Conservation (phyloP, 2,329 filamentous ascomycete species). For the Mariannaea sp. region DNA sequence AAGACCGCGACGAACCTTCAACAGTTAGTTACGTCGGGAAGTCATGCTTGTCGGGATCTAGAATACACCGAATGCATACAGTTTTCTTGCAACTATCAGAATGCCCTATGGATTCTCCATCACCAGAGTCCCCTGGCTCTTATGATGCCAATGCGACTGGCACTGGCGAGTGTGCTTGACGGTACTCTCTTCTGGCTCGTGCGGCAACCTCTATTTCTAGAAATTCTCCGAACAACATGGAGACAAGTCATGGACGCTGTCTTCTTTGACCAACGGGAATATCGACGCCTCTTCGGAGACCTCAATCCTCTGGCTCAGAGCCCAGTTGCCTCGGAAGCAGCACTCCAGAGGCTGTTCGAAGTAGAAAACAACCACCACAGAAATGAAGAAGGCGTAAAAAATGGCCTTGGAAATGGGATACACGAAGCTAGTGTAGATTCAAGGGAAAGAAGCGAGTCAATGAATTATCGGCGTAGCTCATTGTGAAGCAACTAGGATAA, state of each 20-base stretch:
- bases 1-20: slow-evolving; percentile 34
- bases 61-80: slow-evolving; percentile 25
- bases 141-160: slow-evolving; percentile 41
- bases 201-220: slow-evolving; percentile 31
- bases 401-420: background rate
- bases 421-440: background rate
- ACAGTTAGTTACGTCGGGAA: slow-evolving; percentile 23
- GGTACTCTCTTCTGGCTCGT: slow-evolving; percentile 36
- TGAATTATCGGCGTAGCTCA: slow-evolving; percentile 18
- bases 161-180: slow-evolving; percentile 41
- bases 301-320: slow-evolving; percentile 17
- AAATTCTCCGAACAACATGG: slow-evolving; percentile 37
- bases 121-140: slow-evolving; percentile 27
- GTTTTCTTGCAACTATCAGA: slow-evolving; percentile 37
- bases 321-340: slow-evolving; percentile 25
- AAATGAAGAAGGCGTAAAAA: background rate
- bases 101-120: slow-evolving; percentile 40
- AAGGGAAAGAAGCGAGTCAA: background rate
- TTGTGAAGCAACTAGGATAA: slow-evolving; percentile 20
- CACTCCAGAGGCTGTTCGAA: slow-evolving; percentile 29
- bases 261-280: slow-evolving; percentile 36
- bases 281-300: slow-evolving; percentile 27
- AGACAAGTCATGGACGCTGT: slow-evolving; percentile 31
- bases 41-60: slow-evolving; percentile 23
- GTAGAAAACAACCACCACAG: background rate